Conservation (phyloP, 441 rosid species). For the Erysimum cheiri region DNA sequence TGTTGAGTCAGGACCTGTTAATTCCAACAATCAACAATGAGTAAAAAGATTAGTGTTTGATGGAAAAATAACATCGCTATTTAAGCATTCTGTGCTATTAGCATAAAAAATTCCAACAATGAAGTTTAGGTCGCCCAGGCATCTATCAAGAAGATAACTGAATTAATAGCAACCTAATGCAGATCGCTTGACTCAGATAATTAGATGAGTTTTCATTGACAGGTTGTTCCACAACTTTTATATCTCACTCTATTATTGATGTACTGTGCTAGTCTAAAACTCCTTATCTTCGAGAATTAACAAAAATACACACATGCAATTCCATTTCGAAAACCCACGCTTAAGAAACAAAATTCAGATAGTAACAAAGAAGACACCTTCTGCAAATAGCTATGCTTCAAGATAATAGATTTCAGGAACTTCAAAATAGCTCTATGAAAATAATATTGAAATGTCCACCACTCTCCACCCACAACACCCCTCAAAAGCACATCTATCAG, state of each 20-base stretch:
- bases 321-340: conserved; percentile 3
- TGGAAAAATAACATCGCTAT: conserved; percentile 1
- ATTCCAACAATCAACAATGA: conserved; percentile 21
- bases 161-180: conserved; percentile 2
- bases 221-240: not conserved
- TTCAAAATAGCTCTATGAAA: not conserved
- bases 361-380: not conserved
- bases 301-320: not conserved
- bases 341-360: not conserved
- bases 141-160: conserved; percentile 3
- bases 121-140: not conserved
- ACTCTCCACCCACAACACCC: conserved; percentile 1
- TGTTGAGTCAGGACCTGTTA: conserved; percentile 92
- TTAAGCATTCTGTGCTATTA: not conserved
- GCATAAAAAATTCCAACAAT: conserved; percentile 4
- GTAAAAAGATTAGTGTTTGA: conserved; percentile 16
- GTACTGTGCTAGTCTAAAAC: conserved; percentile 11
- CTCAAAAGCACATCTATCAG: conserved; percentile 1
- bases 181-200: not conserved
- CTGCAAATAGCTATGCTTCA: conserved; percentile 4
- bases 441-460: conserved; percentile 14
- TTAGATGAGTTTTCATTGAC: not conserved
- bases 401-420: not conserved
- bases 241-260: conserved; percentile 8
- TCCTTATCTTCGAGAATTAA: not conserved